Evolutionary conservation across 2,329 filamentous ascomycete genomes (phyloP), one percentile per base, ranked within the genome.

Genomic region (Thielaviopsis euricoi): DNA sequence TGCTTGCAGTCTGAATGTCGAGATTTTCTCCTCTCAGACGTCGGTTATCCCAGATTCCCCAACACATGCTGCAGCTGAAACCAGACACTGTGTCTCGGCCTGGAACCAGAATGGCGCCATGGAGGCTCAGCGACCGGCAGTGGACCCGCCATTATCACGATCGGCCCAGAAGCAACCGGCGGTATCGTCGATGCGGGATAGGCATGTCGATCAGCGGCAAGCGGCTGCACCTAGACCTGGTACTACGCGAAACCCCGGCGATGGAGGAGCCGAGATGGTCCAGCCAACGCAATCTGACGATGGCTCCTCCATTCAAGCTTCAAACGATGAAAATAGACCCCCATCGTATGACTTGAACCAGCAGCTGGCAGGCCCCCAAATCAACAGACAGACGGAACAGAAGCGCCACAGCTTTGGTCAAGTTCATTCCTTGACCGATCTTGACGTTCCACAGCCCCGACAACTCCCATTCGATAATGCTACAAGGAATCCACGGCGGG

Each of bases 11-110:
- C 52, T 60, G 6, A 43, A 52, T 54, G 58, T 60, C 6, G 51
- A 60, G 46, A 19, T 57, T 13, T 54, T 46, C 25, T 57, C 55
- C 5, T 60, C 58, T 17, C 58, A 60, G 46, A 12, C 43, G 17
- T 51, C 55, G 2, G 55, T 57, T 13, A 57, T 60, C 19, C 58
- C 58, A n/a, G 58, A 60, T 29, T 60, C 58, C 2, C 58, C 58
- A 46, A 43, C 37, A 43, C 37, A 15, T 7, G 37, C 3, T n/a
- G 37, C 2, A n/a, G 37, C 5, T 10, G 17, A 43, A 5, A n/a
- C 37, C 10, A 7, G 13, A 10, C 37, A 43, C 13, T 2, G 17
- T 4, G 3, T 5, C 13, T 43, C 37, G 2, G 17, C n/a, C 17
- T 43, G 37, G 37, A 43, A n/a, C 37, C 37, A 43, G 17, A 15